Evolutionary conservation across 176 grass and related monocot species (phyloP).

Genomic region (Elaeis guineensis): DNA sequence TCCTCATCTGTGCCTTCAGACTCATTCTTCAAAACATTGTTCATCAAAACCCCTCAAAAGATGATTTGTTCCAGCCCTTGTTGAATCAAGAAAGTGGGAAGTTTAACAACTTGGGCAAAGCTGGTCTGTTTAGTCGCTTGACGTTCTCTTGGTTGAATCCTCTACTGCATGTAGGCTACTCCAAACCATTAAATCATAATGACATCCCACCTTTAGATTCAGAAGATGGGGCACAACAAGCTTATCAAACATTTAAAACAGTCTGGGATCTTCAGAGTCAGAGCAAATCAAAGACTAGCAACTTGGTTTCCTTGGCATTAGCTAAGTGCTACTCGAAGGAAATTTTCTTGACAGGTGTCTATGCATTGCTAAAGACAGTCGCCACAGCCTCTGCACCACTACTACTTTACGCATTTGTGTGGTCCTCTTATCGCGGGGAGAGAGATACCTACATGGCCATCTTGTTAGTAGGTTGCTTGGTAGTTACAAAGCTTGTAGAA

Average conservation of each 20-base stretch:
- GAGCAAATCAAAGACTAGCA: slow-evolving; percentile 31
- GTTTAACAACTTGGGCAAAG: slow-evolving; percentile 25
- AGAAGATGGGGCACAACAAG: slow-evolving; percentile 41
- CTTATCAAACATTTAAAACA: slow-evolving; percentile 33
- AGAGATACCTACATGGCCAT: slow-evolving; percentile 28
- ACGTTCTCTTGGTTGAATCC: slow-evolving; percentile 82
- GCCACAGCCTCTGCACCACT: slow-evolving; percentile 32
- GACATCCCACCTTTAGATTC: slow-evolving; percentile 57
- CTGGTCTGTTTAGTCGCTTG: slow-evolving; percentile 47
- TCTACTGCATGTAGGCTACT: slow-evolving; percentile 51
- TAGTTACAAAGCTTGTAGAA: slow-evolving; percentile 55
- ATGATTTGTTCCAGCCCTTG: slow-evolving; percentile 39
- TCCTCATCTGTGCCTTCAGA: slow-evolving; percentile 35
- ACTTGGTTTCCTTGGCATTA: slow-evolving; percentile 33
- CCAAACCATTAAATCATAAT: slow-evolving; percentile 48
- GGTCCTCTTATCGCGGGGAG: slow-evolving; percentile 41
- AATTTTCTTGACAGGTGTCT: slow-evolving; percentile 54
- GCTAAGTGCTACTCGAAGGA: slow-evolving; percentile 47
- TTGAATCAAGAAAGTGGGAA: slow-evolving; percentile 23
- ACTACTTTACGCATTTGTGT: slow-evolving; percentile 62
- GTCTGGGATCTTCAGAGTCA: slow-evolving; percentile 42
- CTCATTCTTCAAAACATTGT: background rate
- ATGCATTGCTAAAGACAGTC: slow-evolving; percentile 45
- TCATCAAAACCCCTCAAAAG: background rate
- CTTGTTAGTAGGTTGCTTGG: slow-evolving; percentile 39